Conservation (phyloP, 768 basidiomycete genomes). For the Agrocybe praecox region DNA sequence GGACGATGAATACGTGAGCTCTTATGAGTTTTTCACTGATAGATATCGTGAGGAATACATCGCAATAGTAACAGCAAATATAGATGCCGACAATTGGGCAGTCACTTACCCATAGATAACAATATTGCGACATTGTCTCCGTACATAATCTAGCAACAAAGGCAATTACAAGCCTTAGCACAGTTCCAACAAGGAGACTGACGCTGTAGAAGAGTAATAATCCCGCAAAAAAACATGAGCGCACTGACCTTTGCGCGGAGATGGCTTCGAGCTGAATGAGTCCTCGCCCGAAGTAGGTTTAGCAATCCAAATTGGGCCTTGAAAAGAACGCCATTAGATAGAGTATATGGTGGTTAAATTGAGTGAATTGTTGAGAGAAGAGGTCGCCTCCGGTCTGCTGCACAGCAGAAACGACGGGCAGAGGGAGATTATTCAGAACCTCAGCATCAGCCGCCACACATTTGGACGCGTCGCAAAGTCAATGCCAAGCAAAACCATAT, state of each 20-base stretch:
- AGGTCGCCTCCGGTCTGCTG: slow-evolving; percentile 25
- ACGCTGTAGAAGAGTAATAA: too few relatives aligned
- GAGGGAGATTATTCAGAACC: slow-evolving; percentile 13
- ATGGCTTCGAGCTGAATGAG: slow-evolving; percentile 31
- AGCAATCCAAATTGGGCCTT: slow-evolving; percentile 73
- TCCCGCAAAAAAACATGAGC: slow-evolving; percentile 4
- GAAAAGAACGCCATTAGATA: slow-evolving; percentile 68
- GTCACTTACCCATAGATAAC: slow-evolving; percentile 80
- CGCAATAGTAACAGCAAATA: neutral
- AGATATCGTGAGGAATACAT: neutral
- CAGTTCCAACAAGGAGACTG: neutral
- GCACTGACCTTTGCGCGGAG: slow-evolving; percentile 58
- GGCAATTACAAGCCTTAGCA: neutral
- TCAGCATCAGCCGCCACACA: slow-evolving; percentile 7
- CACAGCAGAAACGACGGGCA: slow-evolving; percentile 28
- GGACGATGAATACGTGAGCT: neutral
- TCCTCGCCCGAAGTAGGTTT: slow-evolving; percentile 52
- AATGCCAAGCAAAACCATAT: neutral
- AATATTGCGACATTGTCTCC: slow-evolving; percentile 88
- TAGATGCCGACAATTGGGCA: neutral
- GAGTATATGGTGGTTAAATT: neutral
- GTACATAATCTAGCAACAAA: slow-evolving; percentile 55
- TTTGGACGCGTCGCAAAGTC: neutral
- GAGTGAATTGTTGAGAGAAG: neutral
- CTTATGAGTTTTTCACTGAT: neutral